Evolutionary conservation across 305 asterid species (phyloP).

Genomic region (Fraxinus dipetala): DNA sequence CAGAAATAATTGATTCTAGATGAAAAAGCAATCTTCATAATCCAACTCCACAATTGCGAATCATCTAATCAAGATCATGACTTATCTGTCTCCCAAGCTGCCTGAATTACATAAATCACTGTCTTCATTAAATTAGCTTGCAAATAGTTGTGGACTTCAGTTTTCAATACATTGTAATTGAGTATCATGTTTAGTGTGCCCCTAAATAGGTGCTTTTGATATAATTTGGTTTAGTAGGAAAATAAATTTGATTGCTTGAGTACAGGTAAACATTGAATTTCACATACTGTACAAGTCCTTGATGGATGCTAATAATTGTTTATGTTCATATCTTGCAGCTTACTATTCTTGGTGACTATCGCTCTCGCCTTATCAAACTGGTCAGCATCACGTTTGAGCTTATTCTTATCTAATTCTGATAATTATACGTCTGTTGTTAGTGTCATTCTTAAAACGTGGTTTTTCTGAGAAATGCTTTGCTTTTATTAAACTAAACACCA

Average conservation of each 20-base stretch:
- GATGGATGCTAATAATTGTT: slow-evolving; percentile 27
- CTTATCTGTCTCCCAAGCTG: neutral
- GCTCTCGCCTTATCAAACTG: slow-evolving; percentile 80
- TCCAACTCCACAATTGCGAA: neutral
- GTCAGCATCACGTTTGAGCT: slow-evolving; percentile 41
- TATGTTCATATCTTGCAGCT: slow-evolving; percentile 52
- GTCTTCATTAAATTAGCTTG: neutral
- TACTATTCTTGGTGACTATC: slow-evolving; percentile 68
- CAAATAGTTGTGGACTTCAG: neutral
- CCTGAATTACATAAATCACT: neutral
- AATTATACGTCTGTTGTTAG: slow-evolving; percentile 13
- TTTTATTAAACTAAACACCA: neutral
- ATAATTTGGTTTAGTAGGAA: neutral
- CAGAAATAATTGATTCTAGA: neutral
- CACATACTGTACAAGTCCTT: slow-evolving; percentile 7
- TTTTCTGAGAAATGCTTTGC: neutral
- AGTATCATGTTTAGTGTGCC: neutral
- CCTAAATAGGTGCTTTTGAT: neutral
- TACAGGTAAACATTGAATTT: slow-evolving; percentile 3
- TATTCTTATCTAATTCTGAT: slow-evolving; percentile 16
- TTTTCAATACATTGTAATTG: neutral
- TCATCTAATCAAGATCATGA: neutral
- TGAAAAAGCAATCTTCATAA: neutral
- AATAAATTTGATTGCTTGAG: slow-evolving; percentile 16
- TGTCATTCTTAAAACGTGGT: neutral